Evolutionary conservation across 768 basidiomycete species (phyloP).

Genomic region (Russula compacta): DNA sequence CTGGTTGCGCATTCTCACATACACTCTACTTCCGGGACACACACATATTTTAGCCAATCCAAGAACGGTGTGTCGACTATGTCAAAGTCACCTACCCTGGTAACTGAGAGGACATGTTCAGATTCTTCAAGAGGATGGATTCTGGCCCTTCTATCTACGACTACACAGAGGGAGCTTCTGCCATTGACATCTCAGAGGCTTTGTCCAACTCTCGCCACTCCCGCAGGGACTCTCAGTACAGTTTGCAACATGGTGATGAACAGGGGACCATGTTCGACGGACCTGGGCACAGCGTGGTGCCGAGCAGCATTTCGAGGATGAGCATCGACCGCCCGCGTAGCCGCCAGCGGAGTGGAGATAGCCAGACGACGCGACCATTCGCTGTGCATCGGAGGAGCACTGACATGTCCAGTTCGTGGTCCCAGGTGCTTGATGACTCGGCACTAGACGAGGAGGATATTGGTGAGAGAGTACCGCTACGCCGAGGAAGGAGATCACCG

Average conservation of each 20-base stretch:
- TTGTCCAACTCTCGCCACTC: constrained; percentile 41
- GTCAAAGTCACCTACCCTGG: background rate
- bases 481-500: constrained; percentile 20
- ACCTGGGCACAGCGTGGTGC: constrained; percentile 52
- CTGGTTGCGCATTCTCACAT: background rate
- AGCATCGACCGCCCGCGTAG: constrained; percentile 27
- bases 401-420: constrained; percentile 1
- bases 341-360: constrained; percentile 38
- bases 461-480: constrained; percentile 3
- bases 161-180: constrained; percentile 83
- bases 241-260: constrained; percentile 48
- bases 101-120: background rate
- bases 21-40: background rate
- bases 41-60: background rate
- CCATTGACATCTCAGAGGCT: constrained; percentile 60
- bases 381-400: constrained; percentile 4
- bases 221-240: constrained; percentile 63
- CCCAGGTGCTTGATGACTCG: constrained; percentile 7
- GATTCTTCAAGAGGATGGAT: constrained; percentile 1
- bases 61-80: background rate
- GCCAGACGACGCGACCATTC: constrained; percentile 8
- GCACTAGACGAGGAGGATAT: constrained; percentile 18
- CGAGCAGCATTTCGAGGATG: constrained; percentile 78
- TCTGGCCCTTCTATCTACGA: constrained; percentile 34
- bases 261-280: constrained; percentile 71